These are phyloP conservation scores for Trichophyton mentagrophytes DNA, from an alignment of 2,329 filamentous ascomycete species.

Conservation along the genomic window DNA sequence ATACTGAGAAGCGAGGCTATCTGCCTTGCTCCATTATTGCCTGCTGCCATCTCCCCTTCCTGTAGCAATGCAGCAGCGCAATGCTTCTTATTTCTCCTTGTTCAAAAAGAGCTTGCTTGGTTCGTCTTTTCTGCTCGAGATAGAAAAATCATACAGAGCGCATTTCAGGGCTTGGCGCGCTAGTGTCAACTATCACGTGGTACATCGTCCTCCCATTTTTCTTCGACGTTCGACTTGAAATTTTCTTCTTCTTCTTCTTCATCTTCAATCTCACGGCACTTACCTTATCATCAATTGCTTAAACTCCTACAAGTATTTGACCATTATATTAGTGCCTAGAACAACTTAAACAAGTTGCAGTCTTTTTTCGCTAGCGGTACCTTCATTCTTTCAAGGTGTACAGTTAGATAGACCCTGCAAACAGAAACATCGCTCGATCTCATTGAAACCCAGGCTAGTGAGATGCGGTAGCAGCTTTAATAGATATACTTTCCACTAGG, in stretches of 20 bases:
- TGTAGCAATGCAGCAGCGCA: slow-evolving; percentile 4
- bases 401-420: slow-evolving; percentile 95
- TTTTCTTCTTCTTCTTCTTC: slow-evolving; percentile 22
- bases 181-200: slow-evolving; percentile 12
- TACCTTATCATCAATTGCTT: slow-evolving; percentile 92
- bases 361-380: slow-evolving; percentile 98
- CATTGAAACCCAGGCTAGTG: background rate
- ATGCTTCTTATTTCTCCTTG: background rate
- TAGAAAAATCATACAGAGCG: slow-evolving; percentile 7
- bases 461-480: background rate
- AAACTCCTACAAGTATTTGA: slow-evolving; percentile 62
- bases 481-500: too few relatives aligned
- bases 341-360: slow-evolving; percentile 44
- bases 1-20: slow-evolving; percentile 29
- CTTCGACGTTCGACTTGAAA: slow-evolving; percentile 16
- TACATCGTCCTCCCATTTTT: slow-evolving; percentile 9
- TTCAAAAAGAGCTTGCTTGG: slow-evolving; percentile 5
- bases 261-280: slow-evolving; percentile 46
- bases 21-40: slow-evolving; percentile 31
- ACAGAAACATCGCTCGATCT: slow-evolving; percentile 39
- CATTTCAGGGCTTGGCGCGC: slow-evolving; percentile 12
- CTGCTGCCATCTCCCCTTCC: slow-evolving; percentile 26
- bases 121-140: background rate
- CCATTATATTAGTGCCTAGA: slow-evolving; percentile 87
- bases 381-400: slow-evolving; percentile 64